These are phyloP conservation scores for Xanthoconium purpureum DNA, from an alignment of 768 basidiomycete species.

Conservation along the genomic window DNA sequence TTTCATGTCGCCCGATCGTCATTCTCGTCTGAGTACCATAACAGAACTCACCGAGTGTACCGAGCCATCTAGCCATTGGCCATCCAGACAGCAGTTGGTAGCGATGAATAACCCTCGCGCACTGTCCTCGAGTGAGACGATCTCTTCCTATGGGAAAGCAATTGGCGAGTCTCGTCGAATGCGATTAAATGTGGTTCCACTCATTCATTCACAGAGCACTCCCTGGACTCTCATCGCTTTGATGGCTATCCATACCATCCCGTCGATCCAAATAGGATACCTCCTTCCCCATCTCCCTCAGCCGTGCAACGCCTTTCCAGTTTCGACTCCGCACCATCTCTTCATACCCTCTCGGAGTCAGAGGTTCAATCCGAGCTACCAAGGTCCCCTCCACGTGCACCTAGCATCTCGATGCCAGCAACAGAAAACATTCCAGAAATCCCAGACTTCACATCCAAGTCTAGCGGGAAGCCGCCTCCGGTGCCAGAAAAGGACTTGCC, in stretches of 20 bases:
- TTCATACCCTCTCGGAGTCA: conserved; percentile 42
- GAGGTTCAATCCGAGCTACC: conserved; percentile 31
- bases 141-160: conserved; percentile 62
- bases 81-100: conserved; percentile 39
- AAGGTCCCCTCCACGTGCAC: conserved; percentile 36
- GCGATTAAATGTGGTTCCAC: not conserved
- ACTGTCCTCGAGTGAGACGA: conserved; percentile 32
- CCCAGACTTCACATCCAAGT: conserved; percentile 50
- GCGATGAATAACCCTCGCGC: conserved; percentile 41
- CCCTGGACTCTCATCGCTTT: conserved; percentile 1
- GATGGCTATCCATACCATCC: conserved; percentile 13
- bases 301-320: conserved; percentile 60
- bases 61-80: conserved; percentile 51
- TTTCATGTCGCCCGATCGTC: conserved; percentile 29
- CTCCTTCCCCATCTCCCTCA: conserved; percentile 65
- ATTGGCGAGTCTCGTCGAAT: conserved; percentile 44
- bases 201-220: conserved; percentile 20
- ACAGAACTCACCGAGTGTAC: conserved; percentile 66
- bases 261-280: conserved; percentile 55
- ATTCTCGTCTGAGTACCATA: conserved; percentile 57
- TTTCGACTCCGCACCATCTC: conserved; percentile 56
- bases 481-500: conserved; percentile 22
- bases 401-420: conserved; percentile 44
- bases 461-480: conserved; percentile 32
- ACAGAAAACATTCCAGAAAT: conserved; percentile 55